These are phyloP conservation scores for Phytophthora idaei DNA, from an alignment of 352 stramenopile species.

Conservation along the genomic window DNA sequence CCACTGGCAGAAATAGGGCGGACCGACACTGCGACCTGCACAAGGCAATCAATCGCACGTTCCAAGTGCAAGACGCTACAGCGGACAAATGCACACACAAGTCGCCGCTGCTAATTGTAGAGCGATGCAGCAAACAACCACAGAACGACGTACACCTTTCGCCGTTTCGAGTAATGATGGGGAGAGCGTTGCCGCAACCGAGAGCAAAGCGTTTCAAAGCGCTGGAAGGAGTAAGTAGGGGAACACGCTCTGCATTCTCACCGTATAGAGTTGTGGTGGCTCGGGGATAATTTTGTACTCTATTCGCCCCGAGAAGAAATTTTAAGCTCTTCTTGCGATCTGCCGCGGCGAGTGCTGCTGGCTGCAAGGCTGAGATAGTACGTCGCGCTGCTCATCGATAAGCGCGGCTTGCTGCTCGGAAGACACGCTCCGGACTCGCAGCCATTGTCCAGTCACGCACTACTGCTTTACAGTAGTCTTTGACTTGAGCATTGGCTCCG, in stretches of 20 bases:
- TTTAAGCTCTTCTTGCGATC: slow-evolving; percentile 11
- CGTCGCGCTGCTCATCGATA: slow-evolving; percentile 19
- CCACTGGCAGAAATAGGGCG: slow-evolving; percentile 23
- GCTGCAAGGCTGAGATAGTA: slow-evolving; percentile 12
- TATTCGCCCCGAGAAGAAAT: slow-evolving; percentile 4
- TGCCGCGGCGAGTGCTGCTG: not conserved
- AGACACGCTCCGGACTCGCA: slow-evolving; percentile 16
- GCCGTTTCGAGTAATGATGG: slow-evolving; percentile 13
- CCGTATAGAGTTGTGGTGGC: not conserved
- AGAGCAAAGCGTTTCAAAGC: slow-evolving; percentile 9
- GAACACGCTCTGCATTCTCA: not conserved
- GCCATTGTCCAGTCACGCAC: not conserved
- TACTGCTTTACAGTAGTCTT: no score
- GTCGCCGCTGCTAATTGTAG: slow-evolving; percentile 17
- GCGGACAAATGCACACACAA: slow-evolving; percentile 1
- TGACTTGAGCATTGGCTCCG: no score
- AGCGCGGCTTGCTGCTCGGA: not conserved
- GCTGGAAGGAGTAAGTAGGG: not conserved
- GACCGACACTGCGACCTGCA: slow-evolving; percentile 3
- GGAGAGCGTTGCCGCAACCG: not conserved
- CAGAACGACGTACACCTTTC: slow-evolving; percentile 2
- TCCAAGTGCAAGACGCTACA: slow-evolving; percentile 12
- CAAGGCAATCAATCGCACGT: not conserved
- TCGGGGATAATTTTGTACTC: not conserved
- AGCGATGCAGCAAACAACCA: slow-evolving; percentile 9